Evolutionary conservation across 2,329 filamentous ascomycete genomes (phyloP), one percentile per base, ranked within the genome.

Genomic region (Alternaria tenuissima): DNA sequence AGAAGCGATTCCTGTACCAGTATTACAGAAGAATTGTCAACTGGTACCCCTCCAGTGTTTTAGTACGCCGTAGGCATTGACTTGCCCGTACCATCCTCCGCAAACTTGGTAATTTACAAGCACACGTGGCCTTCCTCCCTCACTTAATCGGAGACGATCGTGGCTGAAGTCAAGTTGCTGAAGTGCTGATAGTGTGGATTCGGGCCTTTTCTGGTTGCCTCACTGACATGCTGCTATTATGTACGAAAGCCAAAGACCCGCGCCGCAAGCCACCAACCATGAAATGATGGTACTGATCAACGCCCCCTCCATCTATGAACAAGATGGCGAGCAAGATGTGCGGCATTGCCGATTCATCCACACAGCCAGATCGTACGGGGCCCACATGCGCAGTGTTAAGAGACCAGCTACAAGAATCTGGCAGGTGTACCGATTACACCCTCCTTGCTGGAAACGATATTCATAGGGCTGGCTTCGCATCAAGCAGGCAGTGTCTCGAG

Each of bases 51-150:
- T 24, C 28, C 28, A 41, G 49, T 42, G 11, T 32, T 52, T 44
- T 30, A 30, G 39, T 55, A 43, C 38, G 42, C 51, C 16, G 42
- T 41, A 39, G 32, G 46, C 34, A 43, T 49, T 54, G 20, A 38
- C 49, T 43, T 30, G 44, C 32, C 51, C 39, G 49, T 22, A 41
- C 52, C 22, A 36, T 53, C 28, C 26, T 6, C 49, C 61, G 46
- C 46, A 52, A 44, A 52, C 57, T 44, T 44, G 61, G 57, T 61
- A 48, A 51, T 56, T 30, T 26, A 52, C 26, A 41, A 36, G 32
- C 43, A 22, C 47, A 54, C 51, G 43, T 57, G 53, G 39, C 24
- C 32, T 30, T 16, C 14, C 14, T 26, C 12, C 34, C 30, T 49
- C 38, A n/a, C 30, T 32, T 47, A 47, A n/a, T 54, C 34, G n/a